Evolutionary conservation across 2,329 filamentous ascomycete genomes (phyloP), one percentile per base, ranked within the genome.

Genomic region (Fusarium sp.): DNA sequence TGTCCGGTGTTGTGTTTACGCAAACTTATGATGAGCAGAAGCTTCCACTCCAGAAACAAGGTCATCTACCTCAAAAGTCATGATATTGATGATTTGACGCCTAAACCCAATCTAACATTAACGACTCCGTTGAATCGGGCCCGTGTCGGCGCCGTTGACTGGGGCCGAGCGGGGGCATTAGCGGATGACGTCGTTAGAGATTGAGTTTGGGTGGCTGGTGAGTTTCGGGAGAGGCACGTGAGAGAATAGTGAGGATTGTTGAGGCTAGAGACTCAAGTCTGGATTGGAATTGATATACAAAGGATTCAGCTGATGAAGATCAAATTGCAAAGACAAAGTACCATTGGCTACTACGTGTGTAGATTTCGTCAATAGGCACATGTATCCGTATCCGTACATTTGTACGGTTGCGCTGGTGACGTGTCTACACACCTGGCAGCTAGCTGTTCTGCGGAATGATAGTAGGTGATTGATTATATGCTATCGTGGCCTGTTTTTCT

Each of bases 121-220:
- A 50, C 25, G 40, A n/a, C 52, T 49, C 40, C 33, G 51, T 41
- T 48, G 50, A 43, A 32, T 48, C 49, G 41, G 46, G 48, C 45
- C 40, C 49, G 45, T 60, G 23, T 70, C 62, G 57, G 62, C 40
- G 50, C 57, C 57, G 66, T 54, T 39, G 39, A 40, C 44, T 57
- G 57, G 65, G 65, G 45, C 66, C 61, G 61, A 55, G 59, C 56
- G 59, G 59, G n/a, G 33, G 40, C 20, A 44, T 20, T 33, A 35
- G 22, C 17, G 39, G 27, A 48, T 25, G n/a, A 59, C 41, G 63
- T 62, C 48, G 62, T 52, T 49, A 25, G 32, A 20, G 22, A 49
- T 39, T 20, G 23, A 35, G 14, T 32, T n/a, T 17, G 41, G 45
- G 37, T 62, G 45, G 50, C 60, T 56, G 51, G 22, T 23, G 30